Percentiles rank a stretch among this genome's conserved stretches.
These are phyloP conservation scores for Phytophthora meadii DNA, from an alignment of 352 stramenopile species.

Conservation along the genomic window DNA sequence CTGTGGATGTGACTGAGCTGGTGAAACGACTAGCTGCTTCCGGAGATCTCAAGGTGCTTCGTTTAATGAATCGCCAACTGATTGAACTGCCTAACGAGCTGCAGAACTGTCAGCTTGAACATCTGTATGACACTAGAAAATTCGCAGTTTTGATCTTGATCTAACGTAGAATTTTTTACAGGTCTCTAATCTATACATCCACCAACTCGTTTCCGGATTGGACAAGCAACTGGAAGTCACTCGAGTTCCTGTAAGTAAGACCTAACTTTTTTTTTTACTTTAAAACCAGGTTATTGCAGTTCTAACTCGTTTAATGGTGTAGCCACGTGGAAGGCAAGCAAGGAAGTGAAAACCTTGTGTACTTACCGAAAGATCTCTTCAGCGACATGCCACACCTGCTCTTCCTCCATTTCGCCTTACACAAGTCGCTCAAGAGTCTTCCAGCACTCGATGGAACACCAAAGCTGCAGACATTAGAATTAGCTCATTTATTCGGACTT, in stretches of 20 bases:
- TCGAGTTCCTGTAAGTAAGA: constrained; percentile 60
- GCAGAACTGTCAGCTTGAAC: constrained; percentile 34
- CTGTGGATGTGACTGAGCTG: constrained; percentile 27
- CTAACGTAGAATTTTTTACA: constrained; percentile 12
- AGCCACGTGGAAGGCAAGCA: constrained; percentile 29
- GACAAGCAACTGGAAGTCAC: constrained; percentile 32
- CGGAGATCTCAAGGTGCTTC: constrained; percentile 45
- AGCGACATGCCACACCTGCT: constrained; percentile 38
- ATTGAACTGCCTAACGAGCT: constrained; percentile 34
- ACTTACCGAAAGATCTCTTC: constrained; percentile 40
- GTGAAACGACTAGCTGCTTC: constrained; percentile 33
- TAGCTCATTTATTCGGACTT: constrained; percentile 31
- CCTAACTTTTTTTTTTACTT: not conserved
- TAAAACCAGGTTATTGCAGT: not conserved
- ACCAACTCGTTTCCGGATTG: constrained; percentile 32
- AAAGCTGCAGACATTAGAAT: constrained; percentile 43
- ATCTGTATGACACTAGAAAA: constrained; percentile 39
- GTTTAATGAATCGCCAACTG: constrained; percentile 49
- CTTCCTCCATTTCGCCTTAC: constrained; percentile 41
- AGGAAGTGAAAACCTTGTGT: constrained; percentile 19
- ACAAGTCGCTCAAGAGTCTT: constrained; percentile 25
- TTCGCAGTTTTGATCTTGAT: too few species aligned
- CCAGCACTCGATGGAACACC: constrained; percentile 37
- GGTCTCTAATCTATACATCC: constrained; percentile 43
- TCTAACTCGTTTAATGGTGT: not conserved